These are phyloP conservation scores for Scedosporium minutisporum DNA, from an alignment of 2,329 filamentous ascomycete genomes.

Conservation along the genomic window DNA sequence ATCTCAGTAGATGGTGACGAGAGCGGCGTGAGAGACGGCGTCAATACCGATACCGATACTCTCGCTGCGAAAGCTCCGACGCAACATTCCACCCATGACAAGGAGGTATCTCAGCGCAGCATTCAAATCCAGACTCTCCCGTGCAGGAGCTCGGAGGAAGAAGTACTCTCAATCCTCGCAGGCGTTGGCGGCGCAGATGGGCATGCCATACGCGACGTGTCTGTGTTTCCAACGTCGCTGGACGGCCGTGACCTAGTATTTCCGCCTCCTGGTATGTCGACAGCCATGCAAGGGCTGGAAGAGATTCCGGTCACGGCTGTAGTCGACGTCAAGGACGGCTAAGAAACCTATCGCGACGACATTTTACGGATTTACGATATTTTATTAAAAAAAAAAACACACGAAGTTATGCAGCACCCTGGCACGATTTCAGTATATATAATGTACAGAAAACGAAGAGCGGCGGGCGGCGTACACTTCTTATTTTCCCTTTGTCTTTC, in stretches of 20 bases:
- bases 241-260: neutral
- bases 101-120: neutral
- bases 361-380: neutral
- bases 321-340: neutral
- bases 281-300: neutral
- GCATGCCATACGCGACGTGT: neutral
- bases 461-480: neutral
- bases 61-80: neutral
- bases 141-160: neutral
- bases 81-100: neutral
- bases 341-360: neutral
- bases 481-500: neutral
- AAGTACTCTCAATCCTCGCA: neutral
- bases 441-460: neutral
- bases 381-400: neutral
- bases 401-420: neutral
- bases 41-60: neutral
- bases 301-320: neutral
- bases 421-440: neutral
- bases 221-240: neutral
- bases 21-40: neutral
- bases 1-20: neutral
- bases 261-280: neutral
- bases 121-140: neutral
- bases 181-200: conserved; percentile 2